Evolutionary conservation across 192 early-diverging fungal genomes (phyloP).

Genomic region (Pilobolus umbonatus): DNA sequence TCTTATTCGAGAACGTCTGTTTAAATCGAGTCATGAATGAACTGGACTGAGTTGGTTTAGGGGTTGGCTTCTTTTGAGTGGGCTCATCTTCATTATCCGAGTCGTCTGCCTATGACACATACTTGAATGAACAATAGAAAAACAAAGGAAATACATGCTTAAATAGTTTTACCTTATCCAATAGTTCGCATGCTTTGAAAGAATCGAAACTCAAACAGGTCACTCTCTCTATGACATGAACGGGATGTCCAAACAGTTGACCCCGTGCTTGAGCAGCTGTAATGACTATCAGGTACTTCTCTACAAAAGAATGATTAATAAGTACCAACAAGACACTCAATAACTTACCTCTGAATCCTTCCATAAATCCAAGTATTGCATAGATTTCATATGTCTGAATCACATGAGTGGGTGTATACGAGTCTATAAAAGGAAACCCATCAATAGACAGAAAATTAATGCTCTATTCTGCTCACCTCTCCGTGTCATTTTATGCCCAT

Average conservation of each 20-base stretch:
- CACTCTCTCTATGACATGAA: constrained; percentile 38
- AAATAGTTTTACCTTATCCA: constrained; percentile 17
- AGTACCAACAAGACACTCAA: neutral
- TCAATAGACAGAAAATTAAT: neutral
- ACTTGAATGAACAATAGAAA: neutral
- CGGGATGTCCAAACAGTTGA: constrained; percentile 32
- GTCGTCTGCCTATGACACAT: constrained; percentile 14
- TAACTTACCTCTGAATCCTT: constrained; percentile 17
- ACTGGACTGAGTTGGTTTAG: constrained; percentile 11
- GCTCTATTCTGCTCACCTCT: constrained; percentile 1
- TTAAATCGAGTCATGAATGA: constrained; percentile 13
- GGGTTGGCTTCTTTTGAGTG: neutral
- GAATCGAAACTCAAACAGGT: constrained; percentile 34
- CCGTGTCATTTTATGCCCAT: constrained; percentile 13
- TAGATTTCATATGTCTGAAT: constrained; percentile 20
- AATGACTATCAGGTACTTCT: constrained; percentile 34
- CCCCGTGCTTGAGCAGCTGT: constrained; percentile 33
- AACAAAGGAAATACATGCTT: neutral
- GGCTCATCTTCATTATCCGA: constrained; percentile 22
- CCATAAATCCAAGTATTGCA: constrained; percentile 26
- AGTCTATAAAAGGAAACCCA: constrained; percentile 8
- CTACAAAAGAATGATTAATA: neutral
- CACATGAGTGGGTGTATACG: constrained; percentile 10
- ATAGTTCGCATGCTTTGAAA: constrained; percentile 16
- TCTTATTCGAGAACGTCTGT: constrained; percentile 6